Evolutionary conservation across 495 filamentous ascomycete species (phyloP), one percentile per base, ranked within the genome.

Genomic region (Astrocystis sublimbata): DNA sequence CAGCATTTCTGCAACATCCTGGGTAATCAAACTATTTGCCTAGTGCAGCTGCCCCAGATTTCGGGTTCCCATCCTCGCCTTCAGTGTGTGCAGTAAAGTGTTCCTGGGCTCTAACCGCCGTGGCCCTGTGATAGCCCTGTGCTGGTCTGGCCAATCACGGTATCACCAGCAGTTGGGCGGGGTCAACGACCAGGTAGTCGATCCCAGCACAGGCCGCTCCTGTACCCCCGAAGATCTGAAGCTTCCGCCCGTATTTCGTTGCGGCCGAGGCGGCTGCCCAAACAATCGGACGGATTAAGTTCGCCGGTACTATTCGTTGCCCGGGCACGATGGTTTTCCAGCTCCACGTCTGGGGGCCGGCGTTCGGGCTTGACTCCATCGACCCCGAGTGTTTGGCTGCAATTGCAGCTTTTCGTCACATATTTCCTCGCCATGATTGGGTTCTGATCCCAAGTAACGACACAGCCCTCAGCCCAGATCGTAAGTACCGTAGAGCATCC

Each of bases 271-370:
- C 33, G 33, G 24, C 3, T 30, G 26, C 24, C 54, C 12, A 43
- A 19, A 17, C 19, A 6, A 10, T 21, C 43, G 30, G 40, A 21
- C 43, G 7, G 43, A 23, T 35, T 59, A 40, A 49, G 9, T 36
- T 30, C 42, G 36, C 35, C 31, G 19, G 73, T 24, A 6, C 21
- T 15, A 52, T 35, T n/a, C 15, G 35, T 36, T 42, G 2, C 24
- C 43, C 36, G 31, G 19, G 17, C 26, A 26, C 49, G 36, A 88
- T 86, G 83, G 76, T 86, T 62, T 78, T 96, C 13, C 86, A 93
- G 81, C 85, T 98, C 40, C 90, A 96, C 73, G 84, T 97, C 64
- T 97, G 91, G 91, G 93, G 94, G 41, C 90, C 92, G 33, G 92
- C 89, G 36, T 96, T 96, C 73, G 81, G 81, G 28, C 84, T 97